These are phyloP conservation scores for Aspergillus calidoustus DNA, from an alignment of 2,329 filamentous ascomycete species.

Conservation along the genomic window DNA sequence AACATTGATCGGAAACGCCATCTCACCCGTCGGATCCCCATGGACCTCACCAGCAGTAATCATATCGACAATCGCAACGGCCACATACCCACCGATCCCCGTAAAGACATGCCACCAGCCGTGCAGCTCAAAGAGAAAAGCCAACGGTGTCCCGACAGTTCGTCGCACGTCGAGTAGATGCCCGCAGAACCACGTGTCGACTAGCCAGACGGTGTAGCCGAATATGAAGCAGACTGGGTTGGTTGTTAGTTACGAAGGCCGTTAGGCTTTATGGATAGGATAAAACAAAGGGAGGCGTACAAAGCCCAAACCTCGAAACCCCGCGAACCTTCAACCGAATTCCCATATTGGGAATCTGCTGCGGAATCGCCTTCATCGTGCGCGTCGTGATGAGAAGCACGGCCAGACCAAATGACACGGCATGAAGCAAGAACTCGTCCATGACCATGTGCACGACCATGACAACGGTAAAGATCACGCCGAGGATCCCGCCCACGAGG, in stretches of 20 bases:
- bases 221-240: constrained; percentile 40
- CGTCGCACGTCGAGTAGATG: constrained; percentile 33
- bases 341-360: constrained; percentile 35
- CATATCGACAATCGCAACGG: constrained; percentile 44
- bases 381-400: constrained; percentile 42
- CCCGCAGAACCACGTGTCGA: constrained; percentile 44
- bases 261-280: neutral
- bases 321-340: constrained; percentile 27
- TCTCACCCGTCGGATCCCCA: constrained; percentile 30
- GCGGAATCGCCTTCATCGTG: constrained; percentile 37
- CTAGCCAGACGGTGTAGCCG: constrained; percentile 47
- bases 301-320: constrained; percentile 30
- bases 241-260: neutral
- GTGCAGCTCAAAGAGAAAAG: constrained; percentile 48
- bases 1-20: constrained; percentile 24
- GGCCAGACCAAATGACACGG: constrained; percentile 40
- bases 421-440: constrained; percentile 50
- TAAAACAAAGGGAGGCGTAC: constrained; percentile 22
- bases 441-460: constrained; percentile 51
- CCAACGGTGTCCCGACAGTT: constrained; percentile 40
- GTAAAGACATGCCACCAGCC: constrained; percentile 54
- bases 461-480: constrained; percentile 33
- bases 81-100: constrained; percentile 48
- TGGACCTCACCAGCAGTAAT: constrained; percentile 41
- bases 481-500: constrained; percentile 27